A percentile compares a stretch with the other conserved stretches of the same genome.
Conservation (phyloP, 2,329 filamentous ascomycete species). For the Epichloe gansuensis region DNA sequence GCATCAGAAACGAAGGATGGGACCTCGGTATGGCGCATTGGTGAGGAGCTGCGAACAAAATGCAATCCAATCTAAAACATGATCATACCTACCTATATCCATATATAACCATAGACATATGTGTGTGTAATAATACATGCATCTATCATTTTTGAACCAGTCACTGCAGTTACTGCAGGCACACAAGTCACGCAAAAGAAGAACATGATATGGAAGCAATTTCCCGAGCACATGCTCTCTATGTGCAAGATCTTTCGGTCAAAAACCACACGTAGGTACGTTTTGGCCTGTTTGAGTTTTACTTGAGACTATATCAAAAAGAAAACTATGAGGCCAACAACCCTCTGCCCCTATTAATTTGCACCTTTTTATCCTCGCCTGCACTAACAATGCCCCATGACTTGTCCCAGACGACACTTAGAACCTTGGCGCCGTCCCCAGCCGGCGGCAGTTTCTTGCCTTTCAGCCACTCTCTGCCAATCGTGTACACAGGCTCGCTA, state of each 20-base stretch:
- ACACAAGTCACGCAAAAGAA: no score
- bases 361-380: constrained; percentile 88
- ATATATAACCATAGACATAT: no score
- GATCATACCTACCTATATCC: no score
- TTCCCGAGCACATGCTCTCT: background rate
- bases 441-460: constrained; percentile 51
- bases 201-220: no score
- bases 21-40: constrained; percentile 17
- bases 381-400: constrained; percentile 80
- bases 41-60: constrained; percentile 11
- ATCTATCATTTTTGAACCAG: no score
- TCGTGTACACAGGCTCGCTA: constrained; percentile 61
- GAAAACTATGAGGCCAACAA: constrained; percentile 27
- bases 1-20: constrained; percentile 9
- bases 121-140: no score
- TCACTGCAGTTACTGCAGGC: no score
- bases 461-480: constrained; percentile 62
- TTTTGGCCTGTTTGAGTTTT: background rate
- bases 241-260: background rate
- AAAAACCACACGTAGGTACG: background rate
- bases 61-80: no score
- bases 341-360: constrained; percentile 66
- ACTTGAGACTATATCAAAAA: background rate
- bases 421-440: constrained; percentile 82
- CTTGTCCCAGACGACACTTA: constrained; percentile 76